Conservation (phyloP, 768 basidiomycete genomes). For the Hortiboletus campestris region DNA sequence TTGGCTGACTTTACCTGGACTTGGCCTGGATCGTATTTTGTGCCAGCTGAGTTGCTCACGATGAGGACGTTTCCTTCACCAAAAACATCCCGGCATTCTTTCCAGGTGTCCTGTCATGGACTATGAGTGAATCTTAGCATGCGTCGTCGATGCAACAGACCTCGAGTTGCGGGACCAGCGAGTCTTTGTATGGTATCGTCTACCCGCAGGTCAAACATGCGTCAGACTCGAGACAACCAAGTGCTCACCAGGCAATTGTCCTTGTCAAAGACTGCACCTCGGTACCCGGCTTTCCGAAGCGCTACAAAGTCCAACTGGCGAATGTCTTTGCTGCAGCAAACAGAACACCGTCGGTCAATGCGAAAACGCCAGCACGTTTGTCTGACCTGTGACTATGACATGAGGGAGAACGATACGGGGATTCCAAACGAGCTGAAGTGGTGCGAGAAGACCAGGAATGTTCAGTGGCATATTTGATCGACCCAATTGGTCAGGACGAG, state of each 20-base stretch:
- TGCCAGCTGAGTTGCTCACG: constrained; percentile 94
- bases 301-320: constrained; percentile 78
- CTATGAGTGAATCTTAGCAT: not conserved
- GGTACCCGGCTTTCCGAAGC: constrained; percentile 73
- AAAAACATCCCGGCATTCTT: constrained; percentile 66
- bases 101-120: constrained; percentile 66
- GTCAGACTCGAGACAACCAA: not conserved
- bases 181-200: constrained; percentile 81
- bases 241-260: constrained; percentile 87
- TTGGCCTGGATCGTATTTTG: constrained; percentile 68
- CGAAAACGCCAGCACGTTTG: not conserved
- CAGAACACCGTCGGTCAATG: constrained; percentile 7
- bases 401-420: constrained; percentile 69
- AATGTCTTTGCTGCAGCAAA: constrained; percentile 64
- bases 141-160: constrained; percentile 37
- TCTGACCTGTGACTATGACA: constrained; percentile 62
- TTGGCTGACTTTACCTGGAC: constrained; percentile 60
- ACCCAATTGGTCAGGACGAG: not conserved
- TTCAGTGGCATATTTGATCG: constrained; percentile 62
- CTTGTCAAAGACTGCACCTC: constrained; percentile 94
- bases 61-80: constrained; percentile 79
- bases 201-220: constrained; percentile 28
- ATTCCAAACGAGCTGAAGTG: constrained; percentile 66
- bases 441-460: constrained; percentile 64
- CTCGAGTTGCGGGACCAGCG: constrained; percentile 70